Evolutionary conservation across 345 rosid genomes (phyloP).

Genomic region (Acer campestre): DNA sequence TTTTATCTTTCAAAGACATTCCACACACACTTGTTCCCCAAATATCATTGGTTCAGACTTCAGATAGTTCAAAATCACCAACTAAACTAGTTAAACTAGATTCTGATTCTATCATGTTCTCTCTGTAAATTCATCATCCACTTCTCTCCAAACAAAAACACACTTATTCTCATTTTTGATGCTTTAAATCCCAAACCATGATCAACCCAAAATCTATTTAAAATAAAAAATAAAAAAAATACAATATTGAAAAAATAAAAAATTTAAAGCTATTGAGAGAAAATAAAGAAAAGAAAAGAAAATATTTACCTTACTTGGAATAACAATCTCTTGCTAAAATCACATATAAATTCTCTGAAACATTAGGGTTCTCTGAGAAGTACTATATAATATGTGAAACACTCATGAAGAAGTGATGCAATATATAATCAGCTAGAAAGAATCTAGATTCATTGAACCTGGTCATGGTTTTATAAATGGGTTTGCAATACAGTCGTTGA

Average conservation of each 20-base stretch:
- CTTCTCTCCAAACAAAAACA: too few relatives aligned
- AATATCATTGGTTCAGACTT: too few relatives aligned
- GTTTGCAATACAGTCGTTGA: neutral
- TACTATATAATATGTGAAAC: too few relatives aligned
- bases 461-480: slow-evolving; percentile 17
- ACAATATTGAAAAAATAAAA: neutral
- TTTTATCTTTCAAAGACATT: neutral
- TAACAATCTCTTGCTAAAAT: neutral
- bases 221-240: neutral
- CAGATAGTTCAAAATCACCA: neutral
- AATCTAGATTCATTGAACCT: slow-evolving; percentile 43
- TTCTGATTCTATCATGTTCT: too few relatives aligned
- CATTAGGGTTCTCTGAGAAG: too few relatives aligned
- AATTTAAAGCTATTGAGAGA: neutral
- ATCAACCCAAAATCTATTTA: neutral
- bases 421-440: neutral
- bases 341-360: too few relatives aligned
- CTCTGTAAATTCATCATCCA: too few relatives aligned
- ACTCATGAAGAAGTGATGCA: neutral
- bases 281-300: too few relatives aligned
- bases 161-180: too few relatives aligned
- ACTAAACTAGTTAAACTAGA: neutral
- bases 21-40: neutral
- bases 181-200: too few relatives aligned
- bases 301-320: neutral